A percentile compares a stretch with the other conserved stretches of the same genome.
phyloP scores from a whole-genome alignment of 352 stramenopile genomes.

The Globisporangium sylvaticum region DNA sequence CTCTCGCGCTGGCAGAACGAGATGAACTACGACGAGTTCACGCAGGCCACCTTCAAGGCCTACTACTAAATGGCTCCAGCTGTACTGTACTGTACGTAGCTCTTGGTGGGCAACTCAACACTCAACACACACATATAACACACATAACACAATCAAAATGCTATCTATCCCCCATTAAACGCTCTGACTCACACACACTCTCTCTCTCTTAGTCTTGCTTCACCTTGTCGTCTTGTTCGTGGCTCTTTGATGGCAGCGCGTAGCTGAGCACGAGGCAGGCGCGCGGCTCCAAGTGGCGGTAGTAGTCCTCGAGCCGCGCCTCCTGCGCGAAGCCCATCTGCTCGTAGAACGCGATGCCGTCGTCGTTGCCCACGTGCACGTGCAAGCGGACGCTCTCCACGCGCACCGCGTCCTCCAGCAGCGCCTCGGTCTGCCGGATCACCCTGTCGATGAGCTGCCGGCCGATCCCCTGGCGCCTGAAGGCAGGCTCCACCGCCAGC shows the following conservation, averaged over 20 bases:
- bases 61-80: constrained; percentile 66
- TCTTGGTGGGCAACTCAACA: neutral
- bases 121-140: neutral
- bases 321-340: constrained; percentile 43
- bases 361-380: constrained; percentile 57
- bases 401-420: constrained; percentile 4
- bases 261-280: constrained; percentile 49
- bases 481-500: constrained; percentile 29
- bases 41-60: constrained; percentile 85
- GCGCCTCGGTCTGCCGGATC: constrained; percentile 17
- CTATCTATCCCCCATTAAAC: constrained; percentile 8
- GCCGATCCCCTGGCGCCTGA: constrained; percentile 38
- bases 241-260: constrained; percentile 12
- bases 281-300: constrained; percentile 53
- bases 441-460: constrained; percentile 33
- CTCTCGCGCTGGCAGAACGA: constrained; percentile 80
- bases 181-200: too few relatives aligned
- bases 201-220: neutral
- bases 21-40: constrained; percentile 92
- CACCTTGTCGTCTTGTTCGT: neutral
- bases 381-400: constrained; percentile 39
- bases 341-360: constrained; percentile 60
- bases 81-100: neutral
- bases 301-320: constrained; percentile 53
- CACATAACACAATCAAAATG: neutral